Base-by-base conservation (phyloP, 306 rosid species). In the Dalbergia oliveri region DNA sequence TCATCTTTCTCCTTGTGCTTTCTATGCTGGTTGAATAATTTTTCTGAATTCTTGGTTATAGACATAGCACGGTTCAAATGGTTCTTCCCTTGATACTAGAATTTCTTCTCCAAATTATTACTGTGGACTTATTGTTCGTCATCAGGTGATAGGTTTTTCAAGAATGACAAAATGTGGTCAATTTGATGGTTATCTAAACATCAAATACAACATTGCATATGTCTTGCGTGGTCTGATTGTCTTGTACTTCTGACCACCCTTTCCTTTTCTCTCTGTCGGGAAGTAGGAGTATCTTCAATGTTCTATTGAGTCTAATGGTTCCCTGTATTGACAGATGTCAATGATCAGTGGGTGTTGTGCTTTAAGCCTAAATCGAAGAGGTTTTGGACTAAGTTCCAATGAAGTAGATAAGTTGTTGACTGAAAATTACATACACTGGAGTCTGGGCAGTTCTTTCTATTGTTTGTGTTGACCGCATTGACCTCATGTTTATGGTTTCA, bases 21-120 rank as follows among this genome's bases (percentile, higher is more conserved):
- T 69, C 15, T 68, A 12, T 54, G 37, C 50, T 3, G 31, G 23
- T 61, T 47, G 49, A 69, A 53, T 62, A 21, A 70, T 47, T 21
- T 70, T 50, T 50, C 37, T 71, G 63, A 62, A 71, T 31, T 50
- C 16, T 75, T 15, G 41, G 31, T 35, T 45, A 23, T 47, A 16
- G 34, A 61, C 60, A 56, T 72, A 34, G 34, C 54, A 23, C 9
- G 33, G 71, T 21, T 23, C 18, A 77, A 51, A 16, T 60, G 54
- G 69, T 84, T 81, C 83, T 71, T 69, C 41, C 31, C 49, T 66
- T 65, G 37, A 70, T 81, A 59, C 67, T 11, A 37, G 10, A 66
- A 12, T 77, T 76, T 33, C 57, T 69, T 16, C 76, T 58, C 65
- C 71, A 63, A 71, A 43, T 64, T 35, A 35, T 63, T 34, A 56